Evolutionary conservation across 2,329 filamentous ascomycete species (phyloP).

Genomic region (Clonostachys byssicola): DNA sequence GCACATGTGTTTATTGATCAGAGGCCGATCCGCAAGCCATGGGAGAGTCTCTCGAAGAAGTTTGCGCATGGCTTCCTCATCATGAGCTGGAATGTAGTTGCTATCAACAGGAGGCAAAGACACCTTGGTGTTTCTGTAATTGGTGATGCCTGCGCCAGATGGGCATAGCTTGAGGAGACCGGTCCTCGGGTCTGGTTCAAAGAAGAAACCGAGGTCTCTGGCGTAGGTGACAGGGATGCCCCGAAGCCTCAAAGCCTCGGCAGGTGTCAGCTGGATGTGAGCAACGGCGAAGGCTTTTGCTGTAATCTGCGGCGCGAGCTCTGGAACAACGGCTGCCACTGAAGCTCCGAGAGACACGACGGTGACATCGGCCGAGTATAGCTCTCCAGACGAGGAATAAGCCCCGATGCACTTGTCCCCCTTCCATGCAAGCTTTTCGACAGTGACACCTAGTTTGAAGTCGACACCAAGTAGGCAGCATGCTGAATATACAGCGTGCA

Average conservation of each 20-base stretch:
- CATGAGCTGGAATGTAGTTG: slow-evolving; percentile 46
- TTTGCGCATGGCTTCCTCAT: slow-evolving; percentile 46
- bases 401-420: slow-evolving; percentile 13
- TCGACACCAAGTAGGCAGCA: slow-evolving; percentile 29
- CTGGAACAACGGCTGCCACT: slow-evolving; percentile 38
- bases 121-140: slow-evolving; percentile 24
- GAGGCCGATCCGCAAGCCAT: slow-evolving; percentile 44
- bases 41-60: slow-evolving; percentile 49
- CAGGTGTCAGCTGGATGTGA: slow-evolving; percentile 51
- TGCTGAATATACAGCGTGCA: slow-evolving; percentile 39
- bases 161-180: slow-evolving; percentile 57
- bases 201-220: slow-evolving; percentile 61
- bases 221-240: slow-evolving; percentile 58
- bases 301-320: slow-evolving; percentile 41
- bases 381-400: slow-evolving; percentile 12
- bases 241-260: slow-evolving; percentile 46
- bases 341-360: slow-evolving; percentile 50
- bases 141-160: slow-evolving; percentile 52
- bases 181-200: slow-evolving; percentile 57
- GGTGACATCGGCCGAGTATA: slow-evolving; percentile 26
- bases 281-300: slow-evolving; percentile 57
- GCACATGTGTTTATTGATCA: slow-evolving; percentile 54
- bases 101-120: slow-evolving; percentile 34
- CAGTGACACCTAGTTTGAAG: slow-evolving; percentile 23
- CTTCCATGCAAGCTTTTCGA: slow-evolving; percentile 11